A percentile compares a stretch with the other conserved stretches of the same genome.
Conservation (phyloP, 176 grass and related monocot genomes). For the Chloris gayana region DNA sequence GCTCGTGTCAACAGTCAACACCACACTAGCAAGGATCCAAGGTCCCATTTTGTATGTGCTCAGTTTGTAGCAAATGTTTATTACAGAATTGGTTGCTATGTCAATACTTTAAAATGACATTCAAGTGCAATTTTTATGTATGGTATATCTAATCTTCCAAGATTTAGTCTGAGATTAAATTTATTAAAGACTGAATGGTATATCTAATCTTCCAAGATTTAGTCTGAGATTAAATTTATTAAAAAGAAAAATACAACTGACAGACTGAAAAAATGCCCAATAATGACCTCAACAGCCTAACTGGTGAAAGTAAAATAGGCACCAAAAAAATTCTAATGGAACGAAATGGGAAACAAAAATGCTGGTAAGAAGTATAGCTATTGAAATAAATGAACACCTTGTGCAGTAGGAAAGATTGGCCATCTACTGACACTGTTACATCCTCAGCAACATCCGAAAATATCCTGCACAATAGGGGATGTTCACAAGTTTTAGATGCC, state of each 20-base stretch:
- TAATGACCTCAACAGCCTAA: background rate
- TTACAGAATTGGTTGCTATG: too few relatives aligned
- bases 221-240: background rate
- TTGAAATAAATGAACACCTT: slow-evolving; percentile 52
- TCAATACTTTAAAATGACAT: background rate
- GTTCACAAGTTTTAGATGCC: background rate
- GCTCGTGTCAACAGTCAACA: too few relatives aligned
- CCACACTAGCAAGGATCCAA: too few relatives aligned
- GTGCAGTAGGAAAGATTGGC: slow-evolving; percentile 84
- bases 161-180: background rate
- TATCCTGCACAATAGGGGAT: slow-evolving; percentile 64
- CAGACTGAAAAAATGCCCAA: background rate
- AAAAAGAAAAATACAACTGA: background rate
- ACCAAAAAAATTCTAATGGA: background rate
- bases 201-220: background rate
- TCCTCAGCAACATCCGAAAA: slow-evolving; percentile 95
- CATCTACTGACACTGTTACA: slow-evolving; percentile 73
- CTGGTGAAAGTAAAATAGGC: background rate
- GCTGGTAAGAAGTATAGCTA: background rate
- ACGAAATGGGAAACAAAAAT: background rate
- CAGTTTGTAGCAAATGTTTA: too few relatives aligned
- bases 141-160: background rate
- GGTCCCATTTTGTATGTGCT: too few relatives aligned
- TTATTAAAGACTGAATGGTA: background rate
- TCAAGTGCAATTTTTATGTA: background rate